phyloP scores from a whole-genome alignment of 805 yeast genomes.

The Kockiozyma suomiensis region DNA sequence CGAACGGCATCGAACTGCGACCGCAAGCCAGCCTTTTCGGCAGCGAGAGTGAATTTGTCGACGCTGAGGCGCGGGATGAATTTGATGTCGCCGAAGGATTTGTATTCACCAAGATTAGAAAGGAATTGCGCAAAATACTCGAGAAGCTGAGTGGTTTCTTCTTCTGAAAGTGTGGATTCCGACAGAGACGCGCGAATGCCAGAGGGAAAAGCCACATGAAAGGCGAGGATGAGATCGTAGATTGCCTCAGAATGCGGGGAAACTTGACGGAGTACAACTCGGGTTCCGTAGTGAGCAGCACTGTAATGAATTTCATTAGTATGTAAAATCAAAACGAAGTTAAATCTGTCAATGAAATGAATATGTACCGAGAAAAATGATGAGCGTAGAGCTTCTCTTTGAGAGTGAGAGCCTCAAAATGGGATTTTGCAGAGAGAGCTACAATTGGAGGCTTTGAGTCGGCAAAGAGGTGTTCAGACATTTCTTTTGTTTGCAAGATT shows the following conservation, averaged over 20 bases:
- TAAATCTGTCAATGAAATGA: not conserved
- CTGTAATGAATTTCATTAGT: not conserved
- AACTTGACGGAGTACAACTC: conserved; percentile 78
- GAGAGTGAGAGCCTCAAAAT: conserved; percentile 64
- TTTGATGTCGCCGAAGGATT: conserved; percentile 87
- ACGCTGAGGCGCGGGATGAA: conserved; percentile 67
- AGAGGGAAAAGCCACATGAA: conserved; percentile 57
- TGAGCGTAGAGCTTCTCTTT: conserved; percentile 76
- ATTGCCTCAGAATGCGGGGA: conserved; percentile 79
- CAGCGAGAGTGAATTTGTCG: conserved; percentile 54
- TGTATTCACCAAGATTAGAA: conserved; percentile 70
- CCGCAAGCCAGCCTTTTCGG: conserved; percentile 44
- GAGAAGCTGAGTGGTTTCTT: conserved; percentile 49
- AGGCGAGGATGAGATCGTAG: conserved; percentile 64
- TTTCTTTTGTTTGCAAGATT: not conserved
- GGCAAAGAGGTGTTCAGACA: conserved; percentile 43
- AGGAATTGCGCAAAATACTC: conserved; percentile 68
- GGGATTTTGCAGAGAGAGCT: conserved; percentile 66
- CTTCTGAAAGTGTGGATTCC: conserved; percentile 41
- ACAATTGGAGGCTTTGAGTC: conserved; percentile 71
- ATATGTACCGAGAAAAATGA: conserved; percentile 58
- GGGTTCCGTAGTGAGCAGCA: conserved; percentile 82
- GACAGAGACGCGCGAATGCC: not conserved
- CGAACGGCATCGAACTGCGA: conserved; percentile 40
- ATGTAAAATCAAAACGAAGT: not conserved